A percentile compares a stretch with the other conserved stretches of the same genome.
Conservation (phyloP, 2,329 filamentous ascomycete species). For the Fusarium sublunatum region DNA sequence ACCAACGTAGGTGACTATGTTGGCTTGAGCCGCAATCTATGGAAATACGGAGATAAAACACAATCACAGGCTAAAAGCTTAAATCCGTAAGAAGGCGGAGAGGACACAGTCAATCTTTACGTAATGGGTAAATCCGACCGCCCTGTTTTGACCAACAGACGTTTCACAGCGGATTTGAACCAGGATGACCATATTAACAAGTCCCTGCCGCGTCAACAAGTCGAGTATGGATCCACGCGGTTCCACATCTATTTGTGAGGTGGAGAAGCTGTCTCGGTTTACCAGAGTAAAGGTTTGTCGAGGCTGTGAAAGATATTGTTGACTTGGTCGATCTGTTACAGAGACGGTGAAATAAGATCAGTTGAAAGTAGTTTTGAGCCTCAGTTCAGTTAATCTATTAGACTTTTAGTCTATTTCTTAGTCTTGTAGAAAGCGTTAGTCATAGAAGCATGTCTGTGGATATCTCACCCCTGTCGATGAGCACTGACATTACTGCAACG, state of each 20-base stretch:
- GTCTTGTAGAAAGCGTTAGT: too few species aligned
- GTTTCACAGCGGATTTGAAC: not conserved
- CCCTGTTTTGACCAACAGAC: not conserved
- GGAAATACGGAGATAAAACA: too few species aligned
- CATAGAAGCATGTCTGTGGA: not conserved
- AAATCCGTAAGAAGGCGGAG: too few species aligned
- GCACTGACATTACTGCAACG: rapidly evolving
- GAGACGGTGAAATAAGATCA: too few species aligned
- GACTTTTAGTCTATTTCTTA: too few species aligned
- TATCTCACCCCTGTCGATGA: not conserved
- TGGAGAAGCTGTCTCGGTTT: too few species aligned
- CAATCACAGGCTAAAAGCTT: too few species aligned
- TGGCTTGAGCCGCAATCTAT: too few species aligned
- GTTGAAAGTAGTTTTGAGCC: too few species aligned
- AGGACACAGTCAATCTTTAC: not conserved
- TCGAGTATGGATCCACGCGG: not conserved
- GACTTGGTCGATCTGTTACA: not conserved
- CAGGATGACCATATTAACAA: conserved; percentile 9
- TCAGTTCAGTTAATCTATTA: too few species aligned
- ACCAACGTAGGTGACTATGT: too few species aligned
- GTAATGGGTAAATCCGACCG: not conserved
- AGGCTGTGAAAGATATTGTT: not conserved
- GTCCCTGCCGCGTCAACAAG: not conserved
- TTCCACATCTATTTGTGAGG: not conserved
- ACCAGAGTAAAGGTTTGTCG: not conserved